A percentile compares a stretch with the other conserved stretches of the same genome.
Evolutionary conservation across 257 asterid genomes (phyloP).

Genomic region (Petunia secreta): DNA sequence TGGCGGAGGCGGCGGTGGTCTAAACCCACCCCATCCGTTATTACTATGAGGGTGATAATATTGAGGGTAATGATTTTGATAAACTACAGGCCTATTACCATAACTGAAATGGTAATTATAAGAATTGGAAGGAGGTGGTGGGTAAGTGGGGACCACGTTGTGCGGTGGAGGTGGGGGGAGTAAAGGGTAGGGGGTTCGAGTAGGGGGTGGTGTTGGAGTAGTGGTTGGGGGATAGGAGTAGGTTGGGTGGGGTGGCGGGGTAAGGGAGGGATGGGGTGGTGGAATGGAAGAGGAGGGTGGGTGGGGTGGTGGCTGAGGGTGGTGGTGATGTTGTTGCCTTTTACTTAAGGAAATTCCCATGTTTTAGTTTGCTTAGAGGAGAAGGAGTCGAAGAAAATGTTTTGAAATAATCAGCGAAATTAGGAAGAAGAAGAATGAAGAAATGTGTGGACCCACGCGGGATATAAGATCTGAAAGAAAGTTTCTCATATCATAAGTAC

Average conservation of each 20-base stretch:
- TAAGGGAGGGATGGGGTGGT: slow-evolving; percentile 15
- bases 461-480: not conserved
- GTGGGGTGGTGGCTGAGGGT: slow-evolving; percentile 24
- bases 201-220: slow-evolving; percentile 48
- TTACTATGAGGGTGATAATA: slow-evolving; percentile 45
- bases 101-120: slow-evolving; percentile 38
- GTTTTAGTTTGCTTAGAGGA: not conserved
- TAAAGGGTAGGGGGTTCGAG: slow-evolving; percentile 41
- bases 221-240: slow-evolving; percentile 53
- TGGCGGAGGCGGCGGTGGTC: slow-evolving; percentile 39
- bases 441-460: not conserved
- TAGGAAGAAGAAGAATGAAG: not conserved
- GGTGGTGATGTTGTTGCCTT: slow-evolving; percentile 49
- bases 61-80: slow-evolving; percentile 53
- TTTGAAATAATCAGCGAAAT: not conserved
- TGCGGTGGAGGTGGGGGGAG: slow-evolving; percentile 30
- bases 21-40: slow-evolving; percentile 53
- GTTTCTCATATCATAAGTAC: too few species aligned
- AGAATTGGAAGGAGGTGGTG: slow-evolving; percentile 33
- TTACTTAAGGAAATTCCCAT: slow-evolving; percentile 74
- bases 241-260: slow-evolving; percentile 39
- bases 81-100: slow-evolving; percentile 42
- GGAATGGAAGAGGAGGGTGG: slow-evolving; percentile 26
- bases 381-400: not conserved
- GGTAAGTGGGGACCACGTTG: slow-evolving; percentile 36